Conservation (phyloP, 176 grass and related monocot species). For the Saccharum officinarum region DNA sequence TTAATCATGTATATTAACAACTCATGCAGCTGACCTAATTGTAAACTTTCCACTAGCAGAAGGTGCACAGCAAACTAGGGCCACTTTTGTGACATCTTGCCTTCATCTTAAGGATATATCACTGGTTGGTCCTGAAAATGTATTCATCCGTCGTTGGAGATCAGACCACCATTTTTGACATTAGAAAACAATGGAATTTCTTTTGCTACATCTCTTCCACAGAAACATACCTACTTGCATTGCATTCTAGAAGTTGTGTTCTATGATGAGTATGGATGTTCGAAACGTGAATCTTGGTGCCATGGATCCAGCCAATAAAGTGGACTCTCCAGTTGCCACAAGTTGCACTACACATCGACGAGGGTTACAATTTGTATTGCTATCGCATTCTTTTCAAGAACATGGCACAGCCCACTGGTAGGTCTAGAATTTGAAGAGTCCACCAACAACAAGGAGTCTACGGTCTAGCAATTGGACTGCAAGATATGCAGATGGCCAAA, state of each 20-base stretch:
- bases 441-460: not conserved
- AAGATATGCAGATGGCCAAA: not conserved
- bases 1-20: not conserved
- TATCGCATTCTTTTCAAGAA: no score
- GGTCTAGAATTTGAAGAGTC: not conserved
- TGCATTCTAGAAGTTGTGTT: not conserved
- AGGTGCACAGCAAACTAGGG: conserved; percentile 7
- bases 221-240: not conserved
- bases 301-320: not conserved
- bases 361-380: no score
- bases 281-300: not conserved
- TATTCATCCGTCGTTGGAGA: not conserved
- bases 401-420: not conserved
- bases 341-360: not conserved
- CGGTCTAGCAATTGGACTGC: not conserved
- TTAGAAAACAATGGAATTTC: not conserved
- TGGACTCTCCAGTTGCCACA: not conserved
- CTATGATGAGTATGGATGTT: not conserved
- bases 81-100: not conserved
- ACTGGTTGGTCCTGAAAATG: conserved; percentile 9
- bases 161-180: not conserved
- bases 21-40: not conserved
- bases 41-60: conserved; percentile 18
- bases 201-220: not conserved
- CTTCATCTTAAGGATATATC: conserved; percentile 28